Evolutionary conservation across 129 eudicot genomes (phyloP), one percentile per base, ranked within the genome.

Genomic region (Smallanthus sonchifolius): DNA sequence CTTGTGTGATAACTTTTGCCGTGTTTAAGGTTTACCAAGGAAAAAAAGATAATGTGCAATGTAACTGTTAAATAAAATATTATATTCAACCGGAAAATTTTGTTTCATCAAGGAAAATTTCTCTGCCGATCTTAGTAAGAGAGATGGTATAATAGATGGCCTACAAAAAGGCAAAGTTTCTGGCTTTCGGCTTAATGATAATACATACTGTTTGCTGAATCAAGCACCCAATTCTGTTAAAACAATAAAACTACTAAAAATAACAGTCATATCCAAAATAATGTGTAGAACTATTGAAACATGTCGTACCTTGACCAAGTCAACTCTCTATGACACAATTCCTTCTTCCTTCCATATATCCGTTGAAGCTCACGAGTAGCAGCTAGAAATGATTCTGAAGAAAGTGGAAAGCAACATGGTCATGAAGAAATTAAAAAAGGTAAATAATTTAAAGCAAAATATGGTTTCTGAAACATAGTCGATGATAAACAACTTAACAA

Each of bases 281-380:
- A 73, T 48, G 55, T n/a, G 48, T 30, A 73, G 38, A 37, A 16
- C 57, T 62, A 24, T 77, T n/a, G 63, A 68, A 56, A 20, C 24
- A 37, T 59, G 40, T 2, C 43, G 30, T 80, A 84, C 88, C 88
- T 84, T 39, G 52, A 55, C 45, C 65, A 73, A 36, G 36, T 63
- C 75, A 73, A 62, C 77, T 66, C 28, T 47, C 81, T 70, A 86
- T 10, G 83, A 70, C 16, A 70, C 65, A 42, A 70, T 69, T 78
- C 75, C 79, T 63, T 82, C 86, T 68, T 82, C 88, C 75, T 79
- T 82, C 56, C 89, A 77, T 87, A 87, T 72, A 84, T 84, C 52
- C 88, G 83, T 66, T 87, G 92, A 74, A 87, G 92, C 73, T 87
- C 88, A 55, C 85, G 87, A 11, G 87, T 84, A 72, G 92, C 88